Conservation (phyloP, 768 basidiomycete genomes). For the Leucocoprinus leucothites region DNA sequence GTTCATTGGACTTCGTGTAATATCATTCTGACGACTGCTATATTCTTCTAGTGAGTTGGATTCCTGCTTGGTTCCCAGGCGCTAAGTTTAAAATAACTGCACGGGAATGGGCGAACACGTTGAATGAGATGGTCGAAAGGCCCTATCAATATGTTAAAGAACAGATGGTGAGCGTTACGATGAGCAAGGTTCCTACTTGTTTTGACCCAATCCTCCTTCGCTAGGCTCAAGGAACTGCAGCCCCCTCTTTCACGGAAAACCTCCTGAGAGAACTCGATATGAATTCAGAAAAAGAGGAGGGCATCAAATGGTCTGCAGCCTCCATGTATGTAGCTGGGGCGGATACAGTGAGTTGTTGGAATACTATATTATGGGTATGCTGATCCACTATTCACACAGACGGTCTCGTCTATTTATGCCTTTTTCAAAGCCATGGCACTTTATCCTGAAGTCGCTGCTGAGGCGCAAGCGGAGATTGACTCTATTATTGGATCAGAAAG, state of each 20-base stretch:
- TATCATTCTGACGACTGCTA: neutral
- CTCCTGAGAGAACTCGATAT: constrained; percentile 26
- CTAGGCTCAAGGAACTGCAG: constrained; percentile 29
- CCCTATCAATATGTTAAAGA: constrained; percentile 43
- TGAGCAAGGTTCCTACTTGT: neutral
- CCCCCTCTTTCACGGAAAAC: constrained; percentile 31
- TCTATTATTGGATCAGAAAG: neutral
- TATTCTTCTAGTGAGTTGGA: constrained; percentile 34
- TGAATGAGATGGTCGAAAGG: constrained; percentile 41
- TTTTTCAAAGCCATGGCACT: constrained; percentile 39
- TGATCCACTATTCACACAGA: constrained; percentile 24
- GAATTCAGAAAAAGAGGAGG: constrained; percentile 28
- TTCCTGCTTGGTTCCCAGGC: constrained; percentile 62
- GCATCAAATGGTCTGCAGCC: constrained; percentile 42
- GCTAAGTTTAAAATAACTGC: constrained; percentile 49
- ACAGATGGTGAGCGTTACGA: constrained; percentile 33
- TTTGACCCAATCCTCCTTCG: neutral
- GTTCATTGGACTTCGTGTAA: too few species aligned
- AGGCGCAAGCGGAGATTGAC: neutral
- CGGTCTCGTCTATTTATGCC: constrained; percentile 33
- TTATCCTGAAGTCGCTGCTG: neutral
- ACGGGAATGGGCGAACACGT: constrained; percentile 37
- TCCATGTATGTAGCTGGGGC: constrained; percentile 47
- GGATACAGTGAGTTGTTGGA: constrained; percentile 28
- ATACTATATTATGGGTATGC: neutral